phyloP scores from a whole-genome alignment of 2,329 filamentous ascomycete species.

The Epichloe baconii region DNA sequence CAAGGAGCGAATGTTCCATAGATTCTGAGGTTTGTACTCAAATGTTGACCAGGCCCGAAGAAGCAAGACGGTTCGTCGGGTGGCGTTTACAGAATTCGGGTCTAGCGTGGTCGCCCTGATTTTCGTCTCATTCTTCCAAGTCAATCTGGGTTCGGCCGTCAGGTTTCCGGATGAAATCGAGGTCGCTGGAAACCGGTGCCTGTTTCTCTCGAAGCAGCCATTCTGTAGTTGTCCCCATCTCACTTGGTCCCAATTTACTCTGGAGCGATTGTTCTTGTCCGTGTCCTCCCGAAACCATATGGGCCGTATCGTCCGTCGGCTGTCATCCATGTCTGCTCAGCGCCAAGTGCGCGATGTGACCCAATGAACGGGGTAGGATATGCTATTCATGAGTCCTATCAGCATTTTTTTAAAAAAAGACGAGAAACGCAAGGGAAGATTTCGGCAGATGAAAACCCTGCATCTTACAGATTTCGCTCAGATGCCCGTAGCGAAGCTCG shows the following conservation, averaged over 20 bases:
- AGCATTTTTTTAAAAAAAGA: not conserved
- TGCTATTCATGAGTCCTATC: constrained; percentile 6
- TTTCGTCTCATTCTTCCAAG: not conserved
- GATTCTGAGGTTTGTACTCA: constrained; percentile 45
- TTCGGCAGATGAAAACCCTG: not conserved
- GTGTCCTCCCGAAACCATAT: constrained; percentile 18
- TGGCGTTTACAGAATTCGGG: constrained; percentile 7
- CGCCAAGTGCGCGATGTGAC: constrained; percentile 17
- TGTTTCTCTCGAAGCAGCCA: not conserved
- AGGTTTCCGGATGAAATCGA: not conserved
- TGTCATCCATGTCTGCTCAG: constrained; percentile 19
- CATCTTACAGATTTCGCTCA: not conserved
- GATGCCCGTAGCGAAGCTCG: not conserved
- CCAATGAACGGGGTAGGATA: constrained; percentile 19
- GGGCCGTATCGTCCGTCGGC: constrained; percentile 15
- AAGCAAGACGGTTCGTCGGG: constrained; percentile 14
- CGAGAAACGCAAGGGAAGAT: not conserved
- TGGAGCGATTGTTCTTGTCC: constrained; percentile 12
- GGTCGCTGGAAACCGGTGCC: not conserved
- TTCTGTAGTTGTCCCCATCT: constrained; percentile 1
- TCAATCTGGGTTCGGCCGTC: not conserved
- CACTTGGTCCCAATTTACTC: constrained; percentile 17
- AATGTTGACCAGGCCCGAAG: constrained; percentile 28
- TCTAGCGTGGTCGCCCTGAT: not conserved
- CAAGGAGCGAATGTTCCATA: constrained; percentile 50